These are phyloP conservation scores for Eucalyptus shirleyi DNA, from an alignment of 345 rosid species.

Conservation along the genomic window DNA sequence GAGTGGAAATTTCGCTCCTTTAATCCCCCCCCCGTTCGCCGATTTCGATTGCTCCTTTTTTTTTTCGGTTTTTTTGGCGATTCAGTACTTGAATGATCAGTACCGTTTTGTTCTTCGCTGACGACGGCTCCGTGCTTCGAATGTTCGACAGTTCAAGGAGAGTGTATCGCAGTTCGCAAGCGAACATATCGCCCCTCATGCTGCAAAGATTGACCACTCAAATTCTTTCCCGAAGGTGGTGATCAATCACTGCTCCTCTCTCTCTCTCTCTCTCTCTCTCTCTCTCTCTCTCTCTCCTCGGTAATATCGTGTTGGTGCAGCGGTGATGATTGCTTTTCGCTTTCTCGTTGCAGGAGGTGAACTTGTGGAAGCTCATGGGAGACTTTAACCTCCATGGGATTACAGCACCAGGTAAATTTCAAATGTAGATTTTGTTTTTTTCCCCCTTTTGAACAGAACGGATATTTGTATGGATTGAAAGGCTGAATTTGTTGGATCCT, in stretches of 20 bases:
- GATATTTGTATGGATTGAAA: not conserved
- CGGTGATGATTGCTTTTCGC: not conserved
- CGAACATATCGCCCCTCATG: constrained; percentile 70
- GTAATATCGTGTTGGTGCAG: not conserved
- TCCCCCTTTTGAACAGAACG: not conserved
- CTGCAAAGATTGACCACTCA: constrained; percentile 57
- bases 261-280: not conserved
- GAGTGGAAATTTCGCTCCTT: not conserved
- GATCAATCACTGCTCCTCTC: not conserved
- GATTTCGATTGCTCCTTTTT: not conserved
- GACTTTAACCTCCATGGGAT: constrained; percentile 92
- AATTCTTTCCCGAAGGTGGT: constrained; percentile 79
- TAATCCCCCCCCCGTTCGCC: not conserved
- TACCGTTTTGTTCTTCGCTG: not conserved
- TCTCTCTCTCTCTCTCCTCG: not conserved
- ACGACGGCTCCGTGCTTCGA: not conserved
- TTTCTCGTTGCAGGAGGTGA: constrained; percentile 41
- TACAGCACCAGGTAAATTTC: constrained; percentile 65
- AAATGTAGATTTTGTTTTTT: not conserved
- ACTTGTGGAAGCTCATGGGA: constrained; percentile 95
- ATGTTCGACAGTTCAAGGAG: constrained; percentile 60
- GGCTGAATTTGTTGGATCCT: not conserved
- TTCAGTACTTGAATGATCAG: not conserved
- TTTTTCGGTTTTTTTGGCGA: not conserved
- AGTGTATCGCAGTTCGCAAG: constrained; percentile 77